Conservation (phyloP, 2,329 filamentous ascomycete species). For the Talaromyces sp. region DNA sequence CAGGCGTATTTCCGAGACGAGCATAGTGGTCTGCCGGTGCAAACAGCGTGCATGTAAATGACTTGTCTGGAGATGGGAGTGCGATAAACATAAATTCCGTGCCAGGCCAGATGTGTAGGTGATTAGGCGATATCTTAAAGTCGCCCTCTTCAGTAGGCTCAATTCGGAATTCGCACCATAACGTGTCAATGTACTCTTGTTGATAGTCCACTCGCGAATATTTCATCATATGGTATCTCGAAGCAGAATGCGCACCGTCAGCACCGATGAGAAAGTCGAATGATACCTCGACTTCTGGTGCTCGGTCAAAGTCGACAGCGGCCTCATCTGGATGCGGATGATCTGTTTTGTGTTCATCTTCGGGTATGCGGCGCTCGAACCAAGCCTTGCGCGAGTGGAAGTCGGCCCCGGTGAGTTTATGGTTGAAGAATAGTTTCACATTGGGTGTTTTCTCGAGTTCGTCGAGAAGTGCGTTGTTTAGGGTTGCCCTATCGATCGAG, state of each 20-base stretch:
- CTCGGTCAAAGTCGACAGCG: conserved; percentile 40
- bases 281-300: conserved; percentile 71
- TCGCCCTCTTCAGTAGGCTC: conserved; percentile 50
- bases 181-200: conserved; percentile 91
- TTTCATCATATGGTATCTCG: conserved; percentile 94
- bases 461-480: conserved; percentile 82
- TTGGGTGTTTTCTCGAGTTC: conserved; percentile 80
- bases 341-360: conserved; percentile 26
- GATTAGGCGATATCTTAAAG: conserved; percentile 84
- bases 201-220: conserved; percentile 84
- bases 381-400: conserved; percentile 76
- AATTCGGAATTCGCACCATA: conserved; percentile 96
- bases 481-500: conserved; percentile 75
- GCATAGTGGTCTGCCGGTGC: conserved; percentile 69
- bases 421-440: conserved; percentile 86
- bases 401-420: conserved; percentile 88
- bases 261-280: conserved; percentile 94
- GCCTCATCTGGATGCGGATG: not conserved
- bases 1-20: conserved; percentile 61
- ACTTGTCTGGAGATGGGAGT: conserved; percentile 80
- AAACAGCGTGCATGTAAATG: conserved; percentile 94
- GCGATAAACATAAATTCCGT: conserved; percentile 98
- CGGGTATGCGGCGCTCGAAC: conserved; percentile 63
- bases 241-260: conserved; percentile 89
- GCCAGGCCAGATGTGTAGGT: conserved; percentile 96